Evolutionary conservation across 2,329 filamentous ascomycete genomes (phyloP), one percentile per base, ranked within the genome.

Genomic region (Sporothrix sp.): DNA sequence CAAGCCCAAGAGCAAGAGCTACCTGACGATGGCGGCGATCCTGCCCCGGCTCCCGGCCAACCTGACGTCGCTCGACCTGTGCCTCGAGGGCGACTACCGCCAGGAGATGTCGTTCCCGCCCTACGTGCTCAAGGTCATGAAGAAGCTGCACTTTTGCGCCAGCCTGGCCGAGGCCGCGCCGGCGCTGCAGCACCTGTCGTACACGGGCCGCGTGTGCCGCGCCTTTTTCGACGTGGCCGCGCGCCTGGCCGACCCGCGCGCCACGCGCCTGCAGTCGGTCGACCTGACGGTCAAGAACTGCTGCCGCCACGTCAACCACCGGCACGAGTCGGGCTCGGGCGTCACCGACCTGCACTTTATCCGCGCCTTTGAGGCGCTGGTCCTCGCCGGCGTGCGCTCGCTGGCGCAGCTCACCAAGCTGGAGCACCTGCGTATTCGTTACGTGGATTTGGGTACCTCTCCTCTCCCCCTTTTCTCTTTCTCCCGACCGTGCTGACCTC

Each of bases 221-320:
- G 68, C 70, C n/a, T 79, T 87, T 54, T 88, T 88, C 59, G 75
- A 80, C 40, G 64, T 72, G 30, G 73, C 79, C 5, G 69, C 73
- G n/a, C 66, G 67, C 39, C 66, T 70, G 27, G 71, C 72, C 28
- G 71, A 76, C 54, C 64, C 72, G 36, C 64, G 73, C 38, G 66
- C 70, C 14, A 71, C 72, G 7, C 68, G 68, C 14, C 73, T 88
- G 39, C 79, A 79, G 64, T 82, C 79, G 2, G 72, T 88, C 20
- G 84, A 88, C 58, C 65, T 88, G 39, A 82, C 82, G 0, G 81
- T 88, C 50, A 86, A 86, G 66, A 86, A 86, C 54, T 84, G 82
- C 62, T 89, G 85, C 58, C 76, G 82, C 3, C 68, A 72, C 38
- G 63, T 71, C 53, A 64, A 67, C 42, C 67, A 68, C 55, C 81